Percentiles rank a stretch among this genome's conserved stretches.
Conservation (phyloP, 2,329 filamentous ascomycete genomes). For the Cladosporium sp. region DNA sequence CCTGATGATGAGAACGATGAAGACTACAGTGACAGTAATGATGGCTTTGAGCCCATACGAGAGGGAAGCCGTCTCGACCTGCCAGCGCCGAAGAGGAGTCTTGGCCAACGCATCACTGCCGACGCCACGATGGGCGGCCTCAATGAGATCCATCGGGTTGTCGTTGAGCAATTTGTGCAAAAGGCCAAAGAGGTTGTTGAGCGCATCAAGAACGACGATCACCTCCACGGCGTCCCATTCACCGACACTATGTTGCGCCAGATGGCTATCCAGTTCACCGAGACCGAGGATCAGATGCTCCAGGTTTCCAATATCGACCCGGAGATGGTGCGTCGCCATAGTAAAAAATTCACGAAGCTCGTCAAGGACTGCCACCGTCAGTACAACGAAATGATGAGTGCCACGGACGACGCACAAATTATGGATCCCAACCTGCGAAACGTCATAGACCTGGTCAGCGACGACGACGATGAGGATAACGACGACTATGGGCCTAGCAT, state of each 20-base stretch:
- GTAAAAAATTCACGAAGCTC: slow-evolving; percentile 54
- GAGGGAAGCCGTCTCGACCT: slow-evolving; percentile 20
- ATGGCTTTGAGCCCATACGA: slow-evolving; percentile 45
- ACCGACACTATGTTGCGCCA: slow-evolving; percentile 62
- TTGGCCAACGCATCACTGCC: slow-evolving; percentile 54
- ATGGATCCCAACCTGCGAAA: slow-evolving; percentile 46
- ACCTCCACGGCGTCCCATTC: slow-evolving; percentile 56
- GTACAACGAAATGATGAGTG: slow-evolving; percentile 36
- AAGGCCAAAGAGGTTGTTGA: slow-evolving; percentile 57
- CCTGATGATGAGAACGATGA: slow-evolving; percentile 37
- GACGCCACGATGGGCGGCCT: slow-evolving; percentile 51
- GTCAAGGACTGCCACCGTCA: slow-evolving; percentile 38
- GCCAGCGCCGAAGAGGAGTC: slow-evolving; percentile 23
- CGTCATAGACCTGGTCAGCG: slow-evolving; percentile 43
- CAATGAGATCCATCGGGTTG: slow-evolving; percentile 53
- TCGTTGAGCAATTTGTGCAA: slow-evolving; percentile 60
- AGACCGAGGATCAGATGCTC: slow-evolving; percentile 55
- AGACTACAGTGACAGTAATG: slow-evolving; percentile 31
- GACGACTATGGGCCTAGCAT: slow-evolving; percentile 41
- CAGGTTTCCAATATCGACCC: slow-evolving; percentile 57
- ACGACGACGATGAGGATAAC: slow-evolving; percentile 33
- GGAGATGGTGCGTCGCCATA: slow-evolving; percentile 57
- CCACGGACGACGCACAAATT: slow-evolving; percentile 35
- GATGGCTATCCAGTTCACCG: slow-evolving; percentile 67
- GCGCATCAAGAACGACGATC: slow-evolving; percentile 53